Base-by-base conservation (phyloP, 2,329 filamentous ascomycete species). In the Fusarium tanahbumbuense region DNA sequence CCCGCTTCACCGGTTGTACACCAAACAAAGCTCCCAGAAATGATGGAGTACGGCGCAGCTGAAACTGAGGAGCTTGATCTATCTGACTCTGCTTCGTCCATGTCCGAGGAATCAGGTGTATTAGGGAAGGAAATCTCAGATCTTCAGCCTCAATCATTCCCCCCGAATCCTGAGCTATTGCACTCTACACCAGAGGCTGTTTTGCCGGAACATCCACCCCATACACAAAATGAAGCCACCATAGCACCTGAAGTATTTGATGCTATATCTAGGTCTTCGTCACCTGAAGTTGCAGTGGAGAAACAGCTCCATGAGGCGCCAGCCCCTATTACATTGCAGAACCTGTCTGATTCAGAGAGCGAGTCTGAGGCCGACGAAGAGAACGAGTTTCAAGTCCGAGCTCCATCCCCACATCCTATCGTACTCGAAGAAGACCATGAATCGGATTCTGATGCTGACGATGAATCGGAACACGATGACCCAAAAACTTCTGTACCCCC, bases 321-420 rank as follows among this genome's bases (percentile, higher is more conserved):
- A 23, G 30, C 30, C 9, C 42, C 28, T 1, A 37, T 44, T 42
- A 28, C n/a, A 46, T 20, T 27, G 9, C 34, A 16, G 16, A 42
- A 37, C 13, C 34, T 28, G n/a, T 46, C 40, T 12, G 60, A 66
- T 25, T 22, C 52, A 16, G 65, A 69, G 4, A 69, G 47, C 23
- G 65, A 68, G 22, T 30, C 49, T 12, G 45, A 69, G 42, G 48
- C 13, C 41, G 52, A 57, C 15, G 23, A 22, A 16, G 42, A 69
- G 20, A 41, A 28, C 23, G 42, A 41, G 25, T 28, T 22, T 40
- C 56, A 25, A 30, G 18, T 10, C 23, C 56, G 41, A 25, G 28
- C 15, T 30, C 18, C 20, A 25, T 37, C 44, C 5, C 27, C 32
- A 37, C 28, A 20, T 18, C 41, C 48, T 10, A 22, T 25, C n/a